These are phyloP conservation scores for Angomonas deanei DNA, from an alignment of 208 protist species.

Conservation along the genomic window DNA sequence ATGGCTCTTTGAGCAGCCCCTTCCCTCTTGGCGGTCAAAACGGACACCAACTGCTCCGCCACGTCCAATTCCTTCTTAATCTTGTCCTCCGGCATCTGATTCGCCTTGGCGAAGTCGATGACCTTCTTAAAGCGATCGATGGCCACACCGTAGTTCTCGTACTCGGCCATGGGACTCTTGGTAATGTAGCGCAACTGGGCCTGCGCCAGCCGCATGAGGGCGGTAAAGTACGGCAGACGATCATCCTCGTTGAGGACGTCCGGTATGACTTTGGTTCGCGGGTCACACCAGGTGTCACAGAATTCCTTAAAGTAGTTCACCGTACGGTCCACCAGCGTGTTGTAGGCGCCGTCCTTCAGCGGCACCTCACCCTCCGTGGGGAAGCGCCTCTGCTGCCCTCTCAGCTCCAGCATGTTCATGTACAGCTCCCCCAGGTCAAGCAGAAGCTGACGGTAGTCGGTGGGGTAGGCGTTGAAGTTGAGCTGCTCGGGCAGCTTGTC, in stretches of 20 bases:
- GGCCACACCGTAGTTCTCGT: slow-evolving; percentile 51
- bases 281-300: slow-evolving; percentile 70
- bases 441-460: slow-evolving; percentile 70
- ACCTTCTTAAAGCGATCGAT: slow-evolving; percentile 47
- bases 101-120: slow-evolving; percentile 54
- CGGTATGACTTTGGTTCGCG: slow-evolving; percentile 36
- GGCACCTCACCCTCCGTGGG: slow-evolving; percentile 38
- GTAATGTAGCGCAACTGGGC: slow-evolving; percentile 41
- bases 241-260: slow-evolving; percentile 63
- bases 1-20: not conserved
- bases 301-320: slow-evolving; percentile 64
- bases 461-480: slow-evolving; percentile 85
- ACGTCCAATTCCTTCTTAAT: slow-evolving; percentile 49
- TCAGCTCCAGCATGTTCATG: slow-evolving; percentile 63
- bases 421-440: slow-evolving; percentile 79
- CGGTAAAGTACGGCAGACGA: slow-evolving; percentile 69
- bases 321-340: slow-evolving; percentile 49
- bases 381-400: slow-evolving; percentile 50
- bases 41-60: slow-evolving; percentile 57
- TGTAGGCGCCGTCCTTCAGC: slow-evolving; percentile 61
- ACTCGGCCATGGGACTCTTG: slow-evolving; percentile 61
- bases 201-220: slow-evolving; percentile 69
- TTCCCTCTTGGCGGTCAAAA: slow-evolving; percentile 69
- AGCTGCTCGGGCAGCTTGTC: slow-evolving; percentile 72
- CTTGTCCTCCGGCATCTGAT: slow-evolving; percentile 22